A percentile compares a stretch with the other conserved stretches of the same genome.
Conservation (phyloP, 1,284 basidiomycete genomes). For the Irpex sp. region DNA sequence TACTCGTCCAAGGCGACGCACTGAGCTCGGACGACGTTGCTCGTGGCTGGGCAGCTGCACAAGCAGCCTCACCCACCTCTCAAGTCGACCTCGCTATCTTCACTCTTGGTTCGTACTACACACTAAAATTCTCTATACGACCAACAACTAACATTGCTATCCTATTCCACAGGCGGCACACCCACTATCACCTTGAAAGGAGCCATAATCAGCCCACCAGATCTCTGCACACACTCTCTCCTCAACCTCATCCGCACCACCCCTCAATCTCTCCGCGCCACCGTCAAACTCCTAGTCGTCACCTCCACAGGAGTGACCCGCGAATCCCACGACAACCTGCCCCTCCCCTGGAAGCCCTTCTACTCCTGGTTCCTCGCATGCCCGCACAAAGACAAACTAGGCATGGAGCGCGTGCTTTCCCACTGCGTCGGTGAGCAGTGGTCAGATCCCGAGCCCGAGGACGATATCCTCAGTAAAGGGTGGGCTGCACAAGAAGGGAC, state of each 20-base stretch:
- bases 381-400: slow-evolving; percentile 57
- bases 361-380: slow-evolving; percentile 38
- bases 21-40: slow-evolving; percentile 40
- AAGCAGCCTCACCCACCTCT: slow-evolving; percentile 20
- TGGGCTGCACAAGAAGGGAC: slow-evolving; percentile 40
- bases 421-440: slow-evolving; percentile 46
- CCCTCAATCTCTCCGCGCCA: slow-evolving; percentile 26
- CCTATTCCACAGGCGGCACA: neutral
- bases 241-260: slow-evolving; percentile 47
- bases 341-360: slow-evolving; percentile 42
- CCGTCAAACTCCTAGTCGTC: slow-evolving; percentile 42
- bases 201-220: slow-evolving; percentile 38
- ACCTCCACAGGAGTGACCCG: slow-evolving; percentile 51
- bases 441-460: slow-evolving; percentile 35
- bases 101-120: slow-evolving; percentile 41
- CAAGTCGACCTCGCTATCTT: slow-evolving; percentile 45
- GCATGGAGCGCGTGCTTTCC: slow-evolving; percentile 44
- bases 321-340: slow-evolving; percentile 41
- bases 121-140: neutral
- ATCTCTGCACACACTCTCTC: slow-evolving; percentile 48
- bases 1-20: slow-evolving; percentile 50
- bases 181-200: slow-evolving; percentile 37
- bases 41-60: slow-evolving; percentile 41
- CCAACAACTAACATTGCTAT: slow-evolving; percentile 31
- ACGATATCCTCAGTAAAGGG: slow-evolving; percentile 34